A percentile compares a stretch with the other conserved stretches of the same genome.
phyloP scores from a whole-genome alignment of 192 early-diverging fungal genomes.

The Entomortierella lignicola region DNA sequence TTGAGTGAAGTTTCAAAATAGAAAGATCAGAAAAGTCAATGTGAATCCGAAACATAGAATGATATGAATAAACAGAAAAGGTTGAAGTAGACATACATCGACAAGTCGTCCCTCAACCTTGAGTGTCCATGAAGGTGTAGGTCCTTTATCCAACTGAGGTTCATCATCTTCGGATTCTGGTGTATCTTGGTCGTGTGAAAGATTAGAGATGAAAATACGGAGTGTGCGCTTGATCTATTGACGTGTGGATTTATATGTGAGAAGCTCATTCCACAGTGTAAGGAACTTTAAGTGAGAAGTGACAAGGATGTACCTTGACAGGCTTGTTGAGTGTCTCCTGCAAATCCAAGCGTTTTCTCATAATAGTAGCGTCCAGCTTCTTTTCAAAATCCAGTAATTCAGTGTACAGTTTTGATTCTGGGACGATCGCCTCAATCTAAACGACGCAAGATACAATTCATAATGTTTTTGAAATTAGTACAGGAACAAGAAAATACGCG shows the following conservation, averaged over 20 bases:
- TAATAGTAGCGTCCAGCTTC: constrained; percentile 88
- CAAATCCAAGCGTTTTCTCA: constrained; percentile 90
- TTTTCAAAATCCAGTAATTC: constrained; percentile 91
- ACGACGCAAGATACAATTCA: too few species aligned
- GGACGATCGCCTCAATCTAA: constrained; percentile 90
- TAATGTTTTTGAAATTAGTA: too few species aligned
- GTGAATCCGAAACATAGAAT: too few species aligned
- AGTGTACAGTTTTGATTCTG: constrained; percentile 90
- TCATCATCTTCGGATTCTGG: constrained; percentile 59
- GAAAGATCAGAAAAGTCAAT: too few species aligned
- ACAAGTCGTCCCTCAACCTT: constrained; percentile 90
- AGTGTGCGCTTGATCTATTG: constrained; percentile 77
- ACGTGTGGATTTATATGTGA: background rate
- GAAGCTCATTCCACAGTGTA: too few species aligned
- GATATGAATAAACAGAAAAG: background rate
- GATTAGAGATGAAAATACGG: constrained; percentile 94
- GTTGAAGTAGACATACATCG: constrained; percentile 65
- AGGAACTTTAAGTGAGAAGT: too few species aligned
- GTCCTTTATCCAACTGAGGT: constrained; percentile 58
- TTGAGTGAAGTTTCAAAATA: background rate
- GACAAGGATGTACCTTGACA: constrained; percentile 71
- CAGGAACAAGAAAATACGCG: background rate
- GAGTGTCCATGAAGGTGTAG: constrained; percentile 90
- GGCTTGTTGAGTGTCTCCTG: constrained; percentile 86
- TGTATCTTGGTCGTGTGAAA: constrained; percentile 79